Conservation (phyloP, 495 filamentous ascomycete species). For the Haplographium delicatum region DNA sequence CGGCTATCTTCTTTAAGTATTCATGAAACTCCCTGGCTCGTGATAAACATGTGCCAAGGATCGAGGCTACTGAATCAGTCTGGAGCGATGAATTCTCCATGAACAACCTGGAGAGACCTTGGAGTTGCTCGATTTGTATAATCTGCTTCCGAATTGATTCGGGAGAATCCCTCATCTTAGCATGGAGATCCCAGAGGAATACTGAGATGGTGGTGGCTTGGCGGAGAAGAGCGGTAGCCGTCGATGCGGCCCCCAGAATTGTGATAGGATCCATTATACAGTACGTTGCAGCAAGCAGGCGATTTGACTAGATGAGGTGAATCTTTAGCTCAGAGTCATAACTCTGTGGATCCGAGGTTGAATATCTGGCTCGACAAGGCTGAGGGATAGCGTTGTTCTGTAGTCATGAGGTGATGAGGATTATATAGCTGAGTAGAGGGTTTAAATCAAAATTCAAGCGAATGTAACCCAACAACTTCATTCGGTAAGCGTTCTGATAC, state of each 20-base stretch:
- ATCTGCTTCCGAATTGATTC: neutral
- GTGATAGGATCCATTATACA: slow-evolving; percentile 4
- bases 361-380: too few relatives aligned
- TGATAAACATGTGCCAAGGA: neutral
- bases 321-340: too few relatives aligned
- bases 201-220: neutral
- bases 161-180: neutral
- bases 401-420: too few relatives aligned
- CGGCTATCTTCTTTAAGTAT: neutral
- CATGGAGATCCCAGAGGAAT: neutral
- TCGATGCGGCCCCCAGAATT: neutral
- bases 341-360: too few relatives aligned
- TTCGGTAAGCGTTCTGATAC: too few relatives aligned
- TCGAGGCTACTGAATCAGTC: neutral
- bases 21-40: neutral
- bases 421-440: too few relatives aligned
- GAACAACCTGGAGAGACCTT: neutral
- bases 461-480: too few relatives aligned
- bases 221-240: neutral
- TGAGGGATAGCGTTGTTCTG: too few relatives aligned
- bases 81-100: neutral
- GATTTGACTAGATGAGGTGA: too few relatives aligned
- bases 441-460: too few relatives aligned
- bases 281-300: too few relatives aligned
- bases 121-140: neutral